Percentiles rank a stretch among this genome's conserved stretches.
These are phyloP conservation scores for Gaeumannomyces sp. DNA, from an alignment of 2,329 filamentous ascomycete genomes.

Conservation along the genomic window DNA sequence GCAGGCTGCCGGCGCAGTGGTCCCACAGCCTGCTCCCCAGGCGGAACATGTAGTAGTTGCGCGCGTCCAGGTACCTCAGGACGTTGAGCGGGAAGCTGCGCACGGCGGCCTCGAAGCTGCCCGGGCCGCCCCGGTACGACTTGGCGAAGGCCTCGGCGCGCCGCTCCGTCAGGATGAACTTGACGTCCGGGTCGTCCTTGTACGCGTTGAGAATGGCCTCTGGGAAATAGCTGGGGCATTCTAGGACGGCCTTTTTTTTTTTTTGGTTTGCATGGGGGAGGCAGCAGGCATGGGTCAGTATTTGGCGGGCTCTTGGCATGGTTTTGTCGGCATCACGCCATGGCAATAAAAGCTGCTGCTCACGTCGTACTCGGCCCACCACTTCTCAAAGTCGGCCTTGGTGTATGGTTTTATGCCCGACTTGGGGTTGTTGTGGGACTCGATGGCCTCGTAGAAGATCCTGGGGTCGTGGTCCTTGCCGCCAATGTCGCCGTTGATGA, in stretches of 20 bases:
- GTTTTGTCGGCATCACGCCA: no score
- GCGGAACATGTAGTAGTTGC: background rate
- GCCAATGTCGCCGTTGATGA: slow-evolving; percentile 9
- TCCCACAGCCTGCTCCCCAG: background rate
- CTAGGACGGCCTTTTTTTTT: slow-evolving; percentile 15
- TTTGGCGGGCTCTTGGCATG: no score
- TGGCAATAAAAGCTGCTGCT: slow-evolving; percentile 8
- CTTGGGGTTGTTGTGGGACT: slow-evolving; percentile 12
- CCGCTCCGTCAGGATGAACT: slow-evolving; percentile 30
- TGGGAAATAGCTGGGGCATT: slow-evolving; percentile 26
- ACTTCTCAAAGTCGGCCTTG: slow-evolving; percentile 22
- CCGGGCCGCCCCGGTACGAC: slow-evolving; percentile 12
- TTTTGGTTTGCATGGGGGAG: no score
- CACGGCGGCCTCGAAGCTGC: background rate
- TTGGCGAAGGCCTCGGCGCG: slow-evolving; percentile 27
- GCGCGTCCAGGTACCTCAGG: slow-evolving; percentile 20
- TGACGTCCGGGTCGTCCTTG: slow-evolving; percentile 27
- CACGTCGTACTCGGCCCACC: slow-evolving; percentile 21
- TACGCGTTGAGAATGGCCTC: slow-evolving; percentile 22
- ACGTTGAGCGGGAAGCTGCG: slow-evolving; percentile 21
- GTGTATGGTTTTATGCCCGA: slow-evolving; percentile 18
- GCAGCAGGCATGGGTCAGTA: no score
- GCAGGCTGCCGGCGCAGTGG: background rate
- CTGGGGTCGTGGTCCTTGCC: slow-evolving; percentile 12
- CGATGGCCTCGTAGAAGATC: slow-evolving; percentile 18